Base-by-base conservation (phyloP, 1,284 basidiomycete species). In the Ceratobasidium sp. region DNA sequence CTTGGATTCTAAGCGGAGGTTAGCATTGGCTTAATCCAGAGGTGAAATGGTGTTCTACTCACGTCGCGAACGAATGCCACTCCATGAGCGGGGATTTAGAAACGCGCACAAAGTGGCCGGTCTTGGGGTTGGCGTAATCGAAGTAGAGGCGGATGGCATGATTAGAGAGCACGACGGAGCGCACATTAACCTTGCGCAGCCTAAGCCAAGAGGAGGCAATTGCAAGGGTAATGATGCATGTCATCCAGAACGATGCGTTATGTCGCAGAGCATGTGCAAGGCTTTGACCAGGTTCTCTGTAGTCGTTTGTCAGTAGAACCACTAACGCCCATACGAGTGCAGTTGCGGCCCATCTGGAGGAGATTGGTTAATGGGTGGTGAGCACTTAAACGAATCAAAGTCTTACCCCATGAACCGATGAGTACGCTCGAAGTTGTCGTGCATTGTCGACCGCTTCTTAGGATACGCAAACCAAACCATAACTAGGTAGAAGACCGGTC, bases 31-130 rank as follows among this genome's bases (percentile, higher is more conserved):
- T 42, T 13, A 10, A 44, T 39, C 26, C 88, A 85, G 46, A 90
- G 13, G 13, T 86, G 15, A 89, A 7, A 33, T 23, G 26, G 53
- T 44, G 12, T 51, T 64, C 9, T n/a, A 56, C 73, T 76, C 39
- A 76, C 73, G 73, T 90, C 2, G 90, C 90, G 81, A 91, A 91
- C 12, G 88, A 88, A 79, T 91, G 90, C 90, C 90, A 91, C 83
- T 91, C 90, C 51, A 87, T 83, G 61, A 90, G 85, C 18, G 90
- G 90, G 78, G 85, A 86, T 40, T 88, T 86, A 1, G 90, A 89
- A 78, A 91, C 85, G 73, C 90, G 87, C 26, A 87, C 87, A 83
- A 90, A 90, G 82, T 88, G 89, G 33, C 90, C 90, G 60, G 90
- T 84, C 67, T 86, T 86, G 10, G 90, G 89, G 0, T 88, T 89